A percentile compares a stretch with the other conserved stretches of the same genome.
Conservation (phyloP, 2,329 filamentous ascomycete genomes). For the Claviceps pusilla region DNA sequence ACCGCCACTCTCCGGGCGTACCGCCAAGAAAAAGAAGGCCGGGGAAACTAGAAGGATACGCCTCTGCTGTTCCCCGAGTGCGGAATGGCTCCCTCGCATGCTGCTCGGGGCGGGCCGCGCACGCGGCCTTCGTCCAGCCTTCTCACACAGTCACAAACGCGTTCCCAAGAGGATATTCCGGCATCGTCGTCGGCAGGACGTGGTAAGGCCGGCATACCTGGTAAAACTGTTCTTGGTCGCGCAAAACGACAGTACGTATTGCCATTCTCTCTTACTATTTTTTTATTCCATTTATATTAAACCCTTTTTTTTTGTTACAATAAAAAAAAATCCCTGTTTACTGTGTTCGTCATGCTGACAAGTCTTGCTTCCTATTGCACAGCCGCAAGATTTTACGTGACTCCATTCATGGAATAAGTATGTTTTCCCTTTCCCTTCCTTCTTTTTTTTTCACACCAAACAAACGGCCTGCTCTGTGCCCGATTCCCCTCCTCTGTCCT, state of each 20-base stretch:
- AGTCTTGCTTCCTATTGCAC: not conserved
- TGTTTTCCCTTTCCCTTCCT: not conserved
- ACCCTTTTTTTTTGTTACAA: not conserved
- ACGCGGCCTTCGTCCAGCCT: not conserved
- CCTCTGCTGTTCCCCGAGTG: not conserved
- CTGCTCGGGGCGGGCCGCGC: not conserved
- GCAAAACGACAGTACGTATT: slow-evolving; percentile 1
- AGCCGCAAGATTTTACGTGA: slow-evolving; percentile 10
- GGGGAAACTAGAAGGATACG: too few species aligned
- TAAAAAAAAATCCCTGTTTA: not conserved
- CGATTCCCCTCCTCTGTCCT: not conserved
- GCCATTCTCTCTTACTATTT: not conserved
- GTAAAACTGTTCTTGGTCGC: slow-evolving; percentile 2
- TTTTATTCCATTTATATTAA: too few species aligned
- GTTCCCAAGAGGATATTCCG: not conserved
- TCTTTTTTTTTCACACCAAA: not conserved
- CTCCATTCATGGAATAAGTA: slow-evolving; percentile 8
- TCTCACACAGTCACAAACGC: not conserved
- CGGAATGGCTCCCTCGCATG: not conserved
- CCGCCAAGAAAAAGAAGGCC: not conserved
- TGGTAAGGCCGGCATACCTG: not conserved
- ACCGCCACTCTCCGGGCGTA: too few species aligned
- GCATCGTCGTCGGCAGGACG: not conserved
- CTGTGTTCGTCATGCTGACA: not conserved
- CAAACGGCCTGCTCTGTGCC: not conserved